Evolutionary conservation across 2,329 filamentous ascomycete species (phyloP), one percentile per base, ranked within the genome.

Genomic region (Emericellopsis atlantica): DNA sequence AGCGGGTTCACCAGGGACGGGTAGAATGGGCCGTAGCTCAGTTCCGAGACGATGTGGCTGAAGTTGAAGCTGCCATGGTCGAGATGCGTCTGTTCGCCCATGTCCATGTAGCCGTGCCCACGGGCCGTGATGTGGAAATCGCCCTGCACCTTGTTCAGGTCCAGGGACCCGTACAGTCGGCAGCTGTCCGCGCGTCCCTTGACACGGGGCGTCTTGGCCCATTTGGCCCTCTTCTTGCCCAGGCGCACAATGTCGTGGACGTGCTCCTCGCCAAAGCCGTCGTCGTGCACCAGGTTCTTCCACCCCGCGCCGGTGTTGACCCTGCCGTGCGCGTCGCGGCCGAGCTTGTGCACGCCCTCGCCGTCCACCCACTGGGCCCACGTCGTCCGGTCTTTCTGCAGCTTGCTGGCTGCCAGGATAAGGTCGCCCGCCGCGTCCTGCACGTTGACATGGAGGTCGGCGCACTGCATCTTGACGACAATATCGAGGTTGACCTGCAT

Each of bases 11-110:
- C 75, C 42, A 98, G 80, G 22, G 82, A 86, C 1, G 92, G 90
- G 66, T 95, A 96, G 67, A 89, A 95, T n/a, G 88, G 82, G 4
- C 92, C 92, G 61, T 95, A 98, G 44, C 89, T 95, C 51, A 98
- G 77, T 62, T 98, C 92, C 53, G 84, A 89, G 66, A 98, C 79
- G 60, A 95, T 81, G 67, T 98, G 92, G 26, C 87, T 90, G 72
- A 98, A 98, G 72, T 98, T 96, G 74, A 98, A 95, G 18, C 72
- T 61, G 33, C 58, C 68, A 59, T 96, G 90, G 53, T 94, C 84
- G 48, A 96, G 65, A 66, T 96, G 89, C 32, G 66, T 68, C 16
- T 14, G n/a, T 22, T 56, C 51, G 32, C 81, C 84, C 49, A 78
- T 70, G 56, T 89, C 87, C 61, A 77, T 75, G 61, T 98, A 98